These are phyloP conservation scores for Ganoderma boninense DNA, from an alignment of 1,284 basidiomycete genomes.

Conservation along the genomic window DNA sequence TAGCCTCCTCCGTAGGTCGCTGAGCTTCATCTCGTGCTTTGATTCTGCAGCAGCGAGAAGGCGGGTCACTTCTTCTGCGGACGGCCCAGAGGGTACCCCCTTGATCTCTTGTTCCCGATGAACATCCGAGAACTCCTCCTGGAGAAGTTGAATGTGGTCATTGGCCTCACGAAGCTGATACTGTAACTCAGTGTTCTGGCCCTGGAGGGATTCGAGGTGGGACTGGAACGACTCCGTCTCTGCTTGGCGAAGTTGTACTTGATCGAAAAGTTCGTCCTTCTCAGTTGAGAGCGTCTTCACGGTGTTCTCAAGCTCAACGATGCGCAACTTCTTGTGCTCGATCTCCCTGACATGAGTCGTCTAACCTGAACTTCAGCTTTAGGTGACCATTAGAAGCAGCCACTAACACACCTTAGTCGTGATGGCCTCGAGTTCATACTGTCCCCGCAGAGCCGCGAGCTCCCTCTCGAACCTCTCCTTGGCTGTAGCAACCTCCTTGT, in stretches of 20 bases:
- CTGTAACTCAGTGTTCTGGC: constrained; percentile 83
- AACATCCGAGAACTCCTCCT: constrained; percentile 76
- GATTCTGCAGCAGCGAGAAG: constrained; percentile 82
- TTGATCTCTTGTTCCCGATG: constrained; percentile 64
- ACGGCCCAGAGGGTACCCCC: constrained; percentile 53
- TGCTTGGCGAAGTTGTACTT: constrained; percentile 85
- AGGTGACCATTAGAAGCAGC: background rate
- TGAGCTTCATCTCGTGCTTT: constrained; percentile 78
- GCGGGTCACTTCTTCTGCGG: constrained; percentile 76
- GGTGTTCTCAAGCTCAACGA: constrained; percentile 75
- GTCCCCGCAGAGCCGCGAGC: constrained; percentile 65
- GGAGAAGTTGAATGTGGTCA: constrained; percentile 74
- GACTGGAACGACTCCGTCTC: constrained; percentile 85
- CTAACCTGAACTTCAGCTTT: constrained; percentile 48
- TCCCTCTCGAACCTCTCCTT: constrained; percentile 84
- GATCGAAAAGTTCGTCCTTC: constrained; percentile 84
- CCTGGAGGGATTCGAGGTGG: constrained; percentile 76
- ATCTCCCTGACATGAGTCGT: constrained; percentile 76
- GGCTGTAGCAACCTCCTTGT: constrained; percentile 71
- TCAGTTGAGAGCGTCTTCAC: constrained; percentile 73
- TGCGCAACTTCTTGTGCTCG: constrained; percentile 65
- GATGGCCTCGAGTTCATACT: constrained; percentile 81
- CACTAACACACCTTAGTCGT: constrained; percentile 69
- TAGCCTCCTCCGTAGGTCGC: constrained; percentile 71
- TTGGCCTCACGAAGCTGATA: constrained; percentile 85